These are phyloP conservation scores for Pyrus betulifolia DNA, from an alignment of 306 rosid genomes.

Conservation along the genomic window DNA sequence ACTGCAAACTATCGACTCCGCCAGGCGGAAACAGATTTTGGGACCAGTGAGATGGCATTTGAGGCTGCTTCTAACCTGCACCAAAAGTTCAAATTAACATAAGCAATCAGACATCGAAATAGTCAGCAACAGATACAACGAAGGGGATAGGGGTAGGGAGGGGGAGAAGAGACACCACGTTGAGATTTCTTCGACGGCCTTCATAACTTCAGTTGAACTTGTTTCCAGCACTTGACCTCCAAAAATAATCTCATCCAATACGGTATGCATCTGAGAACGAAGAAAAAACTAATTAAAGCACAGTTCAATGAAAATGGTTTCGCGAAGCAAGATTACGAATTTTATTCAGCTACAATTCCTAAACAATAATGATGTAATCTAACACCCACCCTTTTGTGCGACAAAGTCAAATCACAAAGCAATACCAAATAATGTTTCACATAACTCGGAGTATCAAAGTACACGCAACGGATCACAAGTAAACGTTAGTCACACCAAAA, in stretches of 20 bases:
- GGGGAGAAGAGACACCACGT: conserved; percentile 40
- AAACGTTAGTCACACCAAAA: neutral
- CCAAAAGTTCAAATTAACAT: neutral
- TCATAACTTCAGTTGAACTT: conserved; percentile 76
- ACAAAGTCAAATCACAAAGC: neutral
- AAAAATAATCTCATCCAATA: conserved; percentile 76
- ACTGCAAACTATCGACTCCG: conserved; percentile 39
- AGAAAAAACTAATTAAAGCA: conserved; percentile 6
- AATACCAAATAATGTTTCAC: neutral
- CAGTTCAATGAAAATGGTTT: neutral
- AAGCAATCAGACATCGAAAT: neutral
- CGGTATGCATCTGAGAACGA: conserved; percentile 57
- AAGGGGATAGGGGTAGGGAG: conserved; percentile 7
- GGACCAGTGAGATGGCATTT: conserved; percentile 63
- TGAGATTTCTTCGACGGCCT: conserved; percentile 80
- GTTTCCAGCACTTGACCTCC: conserved; percentile 96
- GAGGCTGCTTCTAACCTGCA: conserved; percentile 81
- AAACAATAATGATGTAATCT: neutral
- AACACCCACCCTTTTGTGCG: neutral
- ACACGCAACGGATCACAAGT: neutral
- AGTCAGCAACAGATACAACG: neutral
- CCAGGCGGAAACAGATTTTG: conserved; percentile 86
- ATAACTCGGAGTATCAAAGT: neutral
- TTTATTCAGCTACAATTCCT: neutral
- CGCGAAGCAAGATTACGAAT: neutral